A percentile compares a stretch with the other conserved stretches of the same genome.
Evolutionary conservation across 225 moss, liverwort and hornwort genomes (phyloP).

Genomic region (Pseudoscleropodium purum): DNA sequence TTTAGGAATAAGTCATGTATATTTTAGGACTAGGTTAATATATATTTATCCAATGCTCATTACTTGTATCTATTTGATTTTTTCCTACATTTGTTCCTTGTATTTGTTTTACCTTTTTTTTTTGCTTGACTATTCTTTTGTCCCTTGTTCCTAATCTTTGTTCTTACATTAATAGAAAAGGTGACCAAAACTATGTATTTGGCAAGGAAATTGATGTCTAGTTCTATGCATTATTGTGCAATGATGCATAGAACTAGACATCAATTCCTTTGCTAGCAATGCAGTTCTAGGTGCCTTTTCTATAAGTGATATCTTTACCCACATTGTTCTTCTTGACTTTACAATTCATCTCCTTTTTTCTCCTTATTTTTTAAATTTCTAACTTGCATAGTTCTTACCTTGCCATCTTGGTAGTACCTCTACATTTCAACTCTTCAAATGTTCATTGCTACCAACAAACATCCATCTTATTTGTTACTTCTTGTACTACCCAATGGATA

Average conservation of each 20-base stretch:
- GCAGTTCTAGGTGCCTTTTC: accelerated
- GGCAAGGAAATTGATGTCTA: no score
- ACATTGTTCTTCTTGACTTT: not conserved
- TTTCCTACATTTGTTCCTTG: not conserved
- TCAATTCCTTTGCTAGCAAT: accelerated
- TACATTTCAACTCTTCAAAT: not conserved
- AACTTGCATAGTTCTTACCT: not conserved
- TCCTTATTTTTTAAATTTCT: not conserved
- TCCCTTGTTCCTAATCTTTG: not conserved
- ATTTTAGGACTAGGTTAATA: not conserved
- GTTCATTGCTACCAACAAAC: not conserved
- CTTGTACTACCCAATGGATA: not conserved
- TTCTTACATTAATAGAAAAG: not conserved
- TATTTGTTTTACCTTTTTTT: not conserved
- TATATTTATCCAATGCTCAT: not conserved
- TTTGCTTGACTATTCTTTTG: not conserved
- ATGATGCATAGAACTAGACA: not conserved
- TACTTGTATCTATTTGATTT: not conserved
- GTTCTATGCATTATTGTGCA: not conserved
- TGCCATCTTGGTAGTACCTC: not conserved
- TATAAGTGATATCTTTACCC: not conserved
- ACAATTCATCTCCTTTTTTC: not conserved
- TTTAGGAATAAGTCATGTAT: not conserved
- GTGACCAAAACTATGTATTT: accelerated
- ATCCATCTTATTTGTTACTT: no score